Conservation (phyloP, 768 basidiomycete genomes). For the Lentinus tigrinus region DNA sequence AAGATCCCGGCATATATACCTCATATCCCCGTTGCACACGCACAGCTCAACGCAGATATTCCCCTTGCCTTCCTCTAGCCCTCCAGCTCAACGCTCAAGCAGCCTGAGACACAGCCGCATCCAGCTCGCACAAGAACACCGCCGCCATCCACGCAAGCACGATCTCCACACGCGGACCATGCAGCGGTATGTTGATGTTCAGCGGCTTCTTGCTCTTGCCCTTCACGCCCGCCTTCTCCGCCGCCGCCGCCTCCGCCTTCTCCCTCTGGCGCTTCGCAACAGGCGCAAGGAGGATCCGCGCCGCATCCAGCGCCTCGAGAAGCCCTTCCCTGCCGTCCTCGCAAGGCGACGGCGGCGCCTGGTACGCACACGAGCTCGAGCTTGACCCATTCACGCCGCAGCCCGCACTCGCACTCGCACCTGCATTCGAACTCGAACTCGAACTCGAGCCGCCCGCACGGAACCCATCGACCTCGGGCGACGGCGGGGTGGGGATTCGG, state of each 20-base stretch:
- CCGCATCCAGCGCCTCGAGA: constrained; percentile 59
- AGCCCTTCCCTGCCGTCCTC: constrained; percentile 37
- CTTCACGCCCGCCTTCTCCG: constrained; percentile 45
- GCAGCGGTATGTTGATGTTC: constrained; percentile 78
- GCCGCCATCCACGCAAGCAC: constrained; percentile 84
- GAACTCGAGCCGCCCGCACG: constrained; percentile 28
- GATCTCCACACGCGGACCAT: constrained; percentile 84
- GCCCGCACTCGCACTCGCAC: background rate
- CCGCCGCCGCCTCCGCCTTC: constrained; percentile 49
- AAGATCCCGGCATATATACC: too few relatives aligned
- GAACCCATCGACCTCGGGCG: constrained; percentile 26
- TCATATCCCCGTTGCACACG: too few relatives aligned
- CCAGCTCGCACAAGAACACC: constrained; percentile 75
- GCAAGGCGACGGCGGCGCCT: constrained; percentile 9
- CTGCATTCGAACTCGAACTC: too few relatives aligned
- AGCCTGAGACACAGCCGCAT: constrained; percentile 31
- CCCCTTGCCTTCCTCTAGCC: too few relatives aligned
- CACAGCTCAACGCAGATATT: too few relatives aligned
- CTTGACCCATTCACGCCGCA: constrained; percentile 16
- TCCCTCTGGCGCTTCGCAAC: constrained; percentile 64
- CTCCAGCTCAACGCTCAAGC: too few relatives aligned
- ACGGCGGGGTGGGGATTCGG: constrained; percentile 20
- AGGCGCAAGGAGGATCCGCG: constrained; percentile 71
- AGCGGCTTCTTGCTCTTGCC: constrained; percentile 47
- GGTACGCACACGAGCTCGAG: constrained; percentile 15